These are phyloP conservation scores for Mrakia blollopis DNA, from an alignment of 768 basidiomycete genomes.

Conservation along the genomic window DNA sequence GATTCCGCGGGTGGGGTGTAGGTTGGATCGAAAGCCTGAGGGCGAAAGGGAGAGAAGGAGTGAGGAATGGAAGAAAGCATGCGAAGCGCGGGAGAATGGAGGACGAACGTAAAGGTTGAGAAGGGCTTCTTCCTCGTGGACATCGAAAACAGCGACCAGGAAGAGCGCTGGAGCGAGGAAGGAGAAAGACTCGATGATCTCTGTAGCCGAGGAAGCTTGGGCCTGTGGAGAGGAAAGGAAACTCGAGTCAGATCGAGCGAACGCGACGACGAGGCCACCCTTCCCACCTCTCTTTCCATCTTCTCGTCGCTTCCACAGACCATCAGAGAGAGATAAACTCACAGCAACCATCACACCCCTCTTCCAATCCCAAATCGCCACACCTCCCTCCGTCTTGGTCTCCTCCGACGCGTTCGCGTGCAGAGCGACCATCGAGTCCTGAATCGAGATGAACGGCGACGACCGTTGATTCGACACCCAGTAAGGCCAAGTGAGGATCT, in stretches of 20 bases:
- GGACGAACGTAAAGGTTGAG: constrained; percentile 22
- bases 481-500: constrained; percentile 22
- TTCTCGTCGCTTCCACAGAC: too few species aligned
- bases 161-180: constrained; percentile 28
- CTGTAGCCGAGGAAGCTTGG: constrained; percentile 11
- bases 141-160: constrained; percentile 24
- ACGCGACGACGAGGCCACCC: not conserved
- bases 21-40: constrained; percentile 26
- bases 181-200: constrained; percentile 31
- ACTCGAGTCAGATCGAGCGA: too few species aligned
- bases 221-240: not conserved
- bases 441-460: constrained; percentile 26
- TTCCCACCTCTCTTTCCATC: too few species aligned
- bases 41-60: too few species aligned
- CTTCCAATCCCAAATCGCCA: constrained; percentile 31
- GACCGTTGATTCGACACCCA: not conserved
- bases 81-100: not conserved
- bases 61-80: too few species aligned
- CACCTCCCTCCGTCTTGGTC: constrained; percentile 22
- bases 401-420: constrained; percentile 11
- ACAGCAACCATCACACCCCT: constrained; percentile 17
- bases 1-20: not conserved
- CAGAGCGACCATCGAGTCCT: constrained; percentile 16
- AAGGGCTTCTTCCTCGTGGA: not conserved
- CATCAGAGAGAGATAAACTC: not conserved